phyloP scores from a whole-genome alignment of 2,329 filamentous ascomycete genomes.

The Epichloe gansuensis region DNA sequence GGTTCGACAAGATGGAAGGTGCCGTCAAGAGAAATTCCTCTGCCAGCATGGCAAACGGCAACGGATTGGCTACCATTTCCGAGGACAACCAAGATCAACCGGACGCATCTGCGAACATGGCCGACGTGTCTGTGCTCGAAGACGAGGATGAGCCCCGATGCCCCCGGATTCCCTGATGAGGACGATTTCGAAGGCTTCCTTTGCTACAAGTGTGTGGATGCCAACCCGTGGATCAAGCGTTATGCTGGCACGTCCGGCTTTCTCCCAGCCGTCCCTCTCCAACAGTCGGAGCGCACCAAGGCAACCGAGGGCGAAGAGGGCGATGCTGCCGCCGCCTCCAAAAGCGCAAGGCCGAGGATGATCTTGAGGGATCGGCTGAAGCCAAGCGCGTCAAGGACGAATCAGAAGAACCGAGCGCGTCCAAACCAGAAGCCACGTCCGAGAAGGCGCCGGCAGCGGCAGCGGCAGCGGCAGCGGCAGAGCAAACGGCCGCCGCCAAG shows the following conservation, averaged over 20 bases:
- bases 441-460: background rate
- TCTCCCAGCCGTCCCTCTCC: slow-evolving; percentile 53
- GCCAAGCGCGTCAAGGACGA: slow-evolving; percentile 43
- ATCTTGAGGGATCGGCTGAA: slow-evolving; percentile 24
- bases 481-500: background rate
- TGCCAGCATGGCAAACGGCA: slow-evolving; percentile 6
- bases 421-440: background rate
- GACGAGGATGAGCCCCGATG: slow-evolving; percentile 53
- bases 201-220: slow-evolving; percentile 86
- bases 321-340: slow-evolving; percentile 21
- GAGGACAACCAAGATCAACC: slow-evolving; percentile 31
- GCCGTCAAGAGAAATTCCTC: slow-evolving; percentile 18
- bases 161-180: slow-evolving; percentile 82
- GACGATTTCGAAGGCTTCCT: slow-evolving; percentile 83
- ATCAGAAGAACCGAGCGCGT: slow-evolving; percentile 2
- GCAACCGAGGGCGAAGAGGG: background rate
- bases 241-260: slow-evolving; percentile 78
- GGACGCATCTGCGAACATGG: slow-evolving; percentile 9
- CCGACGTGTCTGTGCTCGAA: slow-evolving; percentile 22
- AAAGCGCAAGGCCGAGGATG: slow-evolving; percentile 58
- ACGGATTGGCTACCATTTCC: slow-evolving; percentile 33
- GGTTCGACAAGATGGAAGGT: slow-evolving; percentile 45
- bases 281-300: slow-evolving; percentile 8
- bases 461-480: background rate
- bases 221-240: slow-evolving; percentile 80